A percentile compares a stretch with the other conserved stretches of the same genome.
These are phyloP conservation scores for Ophioceras dolichostomum DNA, from an alignment of 2,329 filamentous ascomycete genomes.

Conservation along the genomic window DNA sequence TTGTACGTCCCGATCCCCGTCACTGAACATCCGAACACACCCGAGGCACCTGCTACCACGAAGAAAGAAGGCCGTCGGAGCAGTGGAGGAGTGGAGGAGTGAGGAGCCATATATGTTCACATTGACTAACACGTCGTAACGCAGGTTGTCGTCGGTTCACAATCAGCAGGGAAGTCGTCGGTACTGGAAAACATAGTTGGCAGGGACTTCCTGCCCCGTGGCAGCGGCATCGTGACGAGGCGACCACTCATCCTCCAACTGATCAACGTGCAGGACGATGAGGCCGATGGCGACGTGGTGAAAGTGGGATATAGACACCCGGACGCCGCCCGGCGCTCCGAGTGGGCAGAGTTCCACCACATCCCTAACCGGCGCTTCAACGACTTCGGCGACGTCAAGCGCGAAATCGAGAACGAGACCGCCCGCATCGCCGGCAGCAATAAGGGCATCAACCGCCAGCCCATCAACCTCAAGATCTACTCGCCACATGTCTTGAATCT, in stretches of 20 bases:
- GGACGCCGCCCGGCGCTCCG: slow-evolving; percentile 51
- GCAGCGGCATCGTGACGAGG: slow-evolving; percentile 91
- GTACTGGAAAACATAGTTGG: slow-evolving; percentile 98
- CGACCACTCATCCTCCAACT: slow-evolving; percentile 92
- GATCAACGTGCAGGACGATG: slow-evolving; percentile 85
- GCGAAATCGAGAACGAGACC: slow-evolving; percentile 94
- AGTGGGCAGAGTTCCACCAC: slow-evolving; percentile 95
- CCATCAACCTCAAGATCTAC: slow-evolving; percentile 97
- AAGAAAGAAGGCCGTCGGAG: no score
- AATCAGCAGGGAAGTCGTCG: slow-evolving; percentile 96
- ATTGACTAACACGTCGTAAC: no score
- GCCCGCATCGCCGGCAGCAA: slow-evolving; percentile 94
- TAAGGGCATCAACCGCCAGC: slow-evolving; percentile 88
- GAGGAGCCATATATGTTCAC: not conserved
- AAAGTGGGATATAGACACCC: slow-evolving; percentile 66
- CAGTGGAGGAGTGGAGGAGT: not conserved
- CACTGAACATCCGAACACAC: no score
- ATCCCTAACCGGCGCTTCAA: slow-evolving; percentile 95
- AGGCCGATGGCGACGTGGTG: slow-evolving; percentile 49
- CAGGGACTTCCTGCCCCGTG: slow-evolving; percentile 89
- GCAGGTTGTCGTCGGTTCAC: slow-evolving; percentile 94
- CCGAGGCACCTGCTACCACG: no score
- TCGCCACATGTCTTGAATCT: slow-evolving; percentile 96
- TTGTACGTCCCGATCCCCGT: no score
- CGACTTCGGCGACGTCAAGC: slow-evolving; percentile 97